These are phyloP conservation scores for Crithidia fasciculata DNA, from an alignment of 208 protist genomes.

Conservation along the genomic window DNA sequence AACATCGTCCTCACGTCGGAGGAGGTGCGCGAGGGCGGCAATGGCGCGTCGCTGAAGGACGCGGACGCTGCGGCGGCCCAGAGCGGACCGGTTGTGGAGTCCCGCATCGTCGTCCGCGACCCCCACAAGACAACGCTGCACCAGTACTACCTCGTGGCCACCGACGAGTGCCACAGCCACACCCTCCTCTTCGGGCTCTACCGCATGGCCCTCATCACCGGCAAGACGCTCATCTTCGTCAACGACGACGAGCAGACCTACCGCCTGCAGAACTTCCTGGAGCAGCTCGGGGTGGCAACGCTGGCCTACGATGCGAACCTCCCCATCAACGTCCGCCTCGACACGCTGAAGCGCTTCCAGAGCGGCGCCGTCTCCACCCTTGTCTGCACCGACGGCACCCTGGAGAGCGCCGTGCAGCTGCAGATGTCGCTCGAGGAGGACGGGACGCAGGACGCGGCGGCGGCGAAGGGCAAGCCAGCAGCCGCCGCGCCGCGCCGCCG, in stretches of 20 bases:
- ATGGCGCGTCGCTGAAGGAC: conserved; percentile 43
- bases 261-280: conserved; percentile 96
- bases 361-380: conserved; percentile 93
- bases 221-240: conserved; percentile 97
- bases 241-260: conserved; percentile 95
- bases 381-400: conserved; percentile 95
- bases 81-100: conserved; percentile 67
- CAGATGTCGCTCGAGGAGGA: conserved; percentile 50
- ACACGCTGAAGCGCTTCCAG: conserved; percentile 96
- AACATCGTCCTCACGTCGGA: conserved; percentile 89
- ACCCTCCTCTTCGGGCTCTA: conserved; percentile 95
- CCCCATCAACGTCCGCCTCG: conserved; percentile 95
- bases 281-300: conserved; percentile 92
- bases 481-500: conserved; percentile 21
- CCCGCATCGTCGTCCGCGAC: conserved; percentile 62
- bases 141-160: conserved; percentile 91
- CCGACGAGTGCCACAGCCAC: conserved; percentile 92
- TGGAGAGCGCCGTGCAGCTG: conserved; percentile 80
- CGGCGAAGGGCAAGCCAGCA: conserved; percentile 2
- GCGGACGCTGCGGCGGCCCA: conserved; percentile 46
- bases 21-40: conserved; percentile 56
- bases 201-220: conserved; percentile 91
- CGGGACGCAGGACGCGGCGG: conserved; percentile 9
- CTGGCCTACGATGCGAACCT: conserved; percentile 96
- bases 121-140: conserved; percentile 58